Base-by-base conservation (phyloP, 2,329 filamentous ascomycete species). In the Aureobasidium sp. region DNA sequence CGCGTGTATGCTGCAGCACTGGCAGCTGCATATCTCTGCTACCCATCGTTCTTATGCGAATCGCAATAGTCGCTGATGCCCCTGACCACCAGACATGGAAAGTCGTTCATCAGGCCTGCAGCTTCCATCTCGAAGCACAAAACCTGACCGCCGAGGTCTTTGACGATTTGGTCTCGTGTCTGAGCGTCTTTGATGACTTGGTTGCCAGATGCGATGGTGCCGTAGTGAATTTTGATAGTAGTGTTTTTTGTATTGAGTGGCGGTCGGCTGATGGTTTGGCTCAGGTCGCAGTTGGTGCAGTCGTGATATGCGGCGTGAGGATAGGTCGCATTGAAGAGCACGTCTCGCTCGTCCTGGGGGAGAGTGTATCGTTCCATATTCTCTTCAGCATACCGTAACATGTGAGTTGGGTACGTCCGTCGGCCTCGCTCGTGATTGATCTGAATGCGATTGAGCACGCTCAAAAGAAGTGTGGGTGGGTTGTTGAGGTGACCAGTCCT, bases 131-230 rank as follows among this genome's bases (percentile, higher is more conserved):
- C 67, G n/a, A 67, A 64, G 35, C 66, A 68, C 1, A 67, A 22
- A 8, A 59, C 50, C 9, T 60, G 54, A 14, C 27, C 39, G 1
- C 52, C 49, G 39, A 59, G 58, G 59, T 59, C 62, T 64, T 49
- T 60, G 67, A 63, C 66, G 62, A 77, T 66, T 0, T 27, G 15
- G 33, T 67, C 63, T 45, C 66, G 44, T 5, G 39, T 40, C 0
- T n/a, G n/a, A 1, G 15, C 73, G 14, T 72, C 73, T 47, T 75
- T 77, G 42, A 68, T 62, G 0, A 66, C 15, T 14, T 27, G 17
- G 19, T 68, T 65, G 1, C 40, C 63, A 1, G 65, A 68, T 6
- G 66, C 66, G 19, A 67, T 65, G 0, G 64, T 31, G 0, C 66
- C 66, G 12, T 65, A 64, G 42, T 67, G 63, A 1, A 67, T 56